Conservation (phyloP, 2,329 filamentous ascomycete species). For the Monascus ruber region DNA sequence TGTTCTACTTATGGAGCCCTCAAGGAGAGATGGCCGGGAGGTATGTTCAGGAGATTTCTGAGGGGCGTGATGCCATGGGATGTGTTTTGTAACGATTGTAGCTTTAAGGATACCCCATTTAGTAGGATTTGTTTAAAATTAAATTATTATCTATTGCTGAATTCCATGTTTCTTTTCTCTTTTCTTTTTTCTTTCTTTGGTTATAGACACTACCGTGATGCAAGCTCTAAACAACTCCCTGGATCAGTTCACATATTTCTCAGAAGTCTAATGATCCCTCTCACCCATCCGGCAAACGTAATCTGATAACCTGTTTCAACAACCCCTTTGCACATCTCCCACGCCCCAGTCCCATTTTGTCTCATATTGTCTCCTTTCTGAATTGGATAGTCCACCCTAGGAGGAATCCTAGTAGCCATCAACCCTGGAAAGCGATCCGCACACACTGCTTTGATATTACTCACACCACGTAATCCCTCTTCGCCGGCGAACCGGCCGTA, state of each 20-base stretch:
- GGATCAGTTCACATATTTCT: conserved; percentile 21
- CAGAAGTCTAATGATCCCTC: conserved; percentile 27
- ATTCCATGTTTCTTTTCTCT: no score
- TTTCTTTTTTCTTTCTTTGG: no score
- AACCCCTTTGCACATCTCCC: conserved; percentile 40
- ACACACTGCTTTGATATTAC: conserved; percentile 80
- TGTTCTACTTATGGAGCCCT: conserved; percentile 18
- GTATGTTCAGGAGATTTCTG: conserved; percentile 17
- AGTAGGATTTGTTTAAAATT: no score
- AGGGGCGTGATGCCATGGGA: conserved; percentile 7
- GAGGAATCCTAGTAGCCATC: conserved; percentile 65
- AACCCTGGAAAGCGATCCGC: conserved; percentile 53
- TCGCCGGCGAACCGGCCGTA: conserved; percentile 89
- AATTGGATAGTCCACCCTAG: conserved; percentile 72
- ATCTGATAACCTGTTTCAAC: conserved; percentile 37
- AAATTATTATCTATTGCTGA: no score
- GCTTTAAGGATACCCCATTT: no score
- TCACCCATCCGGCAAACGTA: conserved; percentile 29
- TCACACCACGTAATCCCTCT: conserved; percentile 74
- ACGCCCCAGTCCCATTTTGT: conserved; percentile 50
- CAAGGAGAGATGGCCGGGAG: conserved; percentile 8
- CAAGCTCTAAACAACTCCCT: no score
- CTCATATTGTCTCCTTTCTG: conserved; percentile 42
- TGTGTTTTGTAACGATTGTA: conserved; percentile 9
- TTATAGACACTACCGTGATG: no score